Conservation (phyloP, 2,329 filamentous ascomycete genomes). For the Aureobasidium lini region DNA sequence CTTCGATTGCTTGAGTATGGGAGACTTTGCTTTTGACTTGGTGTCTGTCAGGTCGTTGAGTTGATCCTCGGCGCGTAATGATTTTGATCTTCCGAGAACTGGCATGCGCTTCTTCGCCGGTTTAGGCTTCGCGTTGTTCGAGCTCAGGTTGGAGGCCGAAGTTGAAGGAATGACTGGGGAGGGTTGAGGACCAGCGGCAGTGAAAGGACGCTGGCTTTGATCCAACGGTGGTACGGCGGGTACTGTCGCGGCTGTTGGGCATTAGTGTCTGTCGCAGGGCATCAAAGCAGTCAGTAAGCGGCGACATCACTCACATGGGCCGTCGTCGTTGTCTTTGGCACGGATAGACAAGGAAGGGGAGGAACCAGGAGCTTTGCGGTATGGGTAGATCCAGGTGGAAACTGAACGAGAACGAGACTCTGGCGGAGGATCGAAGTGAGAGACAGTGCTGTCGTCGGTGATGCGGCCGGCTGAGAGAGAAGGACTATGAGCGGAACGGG, state of each 20-base stretch:
- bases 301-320: background rate
- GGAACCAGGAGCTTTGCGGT: constrained; percentile 35
- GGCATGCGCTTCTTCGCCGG: constrained; percentile 15
- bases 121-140: constrained; percentile 12
- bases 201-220: background rate
- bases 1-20: constrained; percentile 12
- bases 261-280: background rate
- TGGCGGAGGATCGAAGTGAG: constrained; percentile 8
- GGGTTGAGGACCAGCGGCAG: constrained; percentile 4
- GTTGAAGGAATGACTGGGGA: constrained; percentile 1
- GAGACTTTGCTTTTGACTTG: constrained; percentile 9
- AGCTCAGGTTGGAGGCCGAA: background rate
- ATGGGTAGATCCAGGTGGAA: constrained; percentile 8
- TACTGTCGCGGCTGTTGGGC: background rate
- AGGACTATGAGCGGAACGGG: constrained; percentile 15
- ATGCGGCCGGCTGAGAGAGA: constrained; percentile 17
- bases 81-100: constrained; percentile 15
- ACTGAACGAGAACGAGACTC: constrained; percentile 8
- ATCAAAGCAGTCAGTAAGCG: background rate
- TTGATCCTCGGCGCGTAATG: constrained; percentile 24
- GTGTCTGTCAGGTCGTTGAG: constrained; percentile 28
- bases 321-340: constrained; percentile 9
- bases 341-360: constrained; percentile 32
- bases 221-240: constrained; percentile 1
- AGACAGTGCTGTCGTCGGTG: constrained; percentile 9